A percentile compares a stretch with the other conserved stretches of the same genome.
Evolutionary conservation across 2,329 filamentous ascomycete species (phyloP).

Genomic region (Epichloe festucae): DNA sequence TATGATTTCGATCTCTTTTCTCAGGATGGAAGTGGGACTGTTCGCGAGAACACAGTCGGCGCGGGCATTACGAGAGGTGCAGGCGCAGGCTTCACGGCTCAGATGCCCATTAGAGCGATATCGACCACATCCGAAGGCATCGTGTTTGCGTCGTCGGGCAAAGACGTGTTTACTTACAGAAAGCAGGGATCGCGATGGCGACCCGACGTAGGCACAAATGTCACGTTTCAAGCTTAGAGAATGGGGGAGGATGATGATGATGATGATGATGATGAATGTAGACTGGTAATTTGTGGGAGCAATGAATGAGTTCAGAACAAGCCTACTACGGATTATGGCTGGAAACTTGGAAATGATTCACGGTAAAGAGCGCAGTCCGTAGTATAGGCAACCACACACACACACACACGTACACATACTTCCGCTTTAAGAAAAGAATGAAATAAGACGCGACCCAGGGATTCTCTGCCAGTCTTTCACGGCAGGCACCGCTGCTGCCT

Average conservation of each 20-base stretch:
- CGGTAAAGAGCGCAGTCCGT: not conserved
- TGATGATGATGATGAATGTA: not conserved
- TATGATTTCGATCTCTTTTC: conserved; percentile 10
- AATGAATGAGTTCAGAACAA: not conserved
- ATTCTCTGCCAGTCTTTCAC: not conserved
- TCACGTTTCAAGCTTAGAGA: not conserved
- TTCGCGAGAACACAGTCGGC: conserved; percentile 9
- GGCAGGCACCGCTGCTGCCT: too few species aligned
- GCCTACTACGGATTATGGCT: too few species aligned
- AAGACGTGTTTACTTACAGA: conserved; percentile 9
- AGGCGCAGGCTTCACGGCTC: conserved; percentile 5
- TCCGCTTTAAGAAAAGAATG: too few species aligned
- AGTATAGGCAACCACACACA: not conserved
- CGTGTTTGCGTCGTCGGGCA: conserved; percentile 9
- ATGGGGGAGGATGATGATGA: too few species aligned
- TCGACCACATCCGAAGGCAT: conserved; percentile 8
- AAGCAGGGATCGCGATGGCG: conserved; percentile 6
- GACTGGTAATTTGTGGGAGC: not conserved
- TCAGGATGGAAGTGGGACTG: conserved; percentile 2
- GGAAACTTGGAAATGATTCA: not conserved
- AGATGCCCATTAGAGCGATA: conserved; percentile 4
- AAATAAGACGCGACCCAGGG: not conserved
- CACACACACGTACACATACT: not conserved
- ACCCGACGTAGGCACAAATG: conserved; percentile 1
- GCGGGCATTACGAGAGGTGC: conserved; percentile 1